Evolutionary conservation across 2,329 filamentous ascomycete genomes (phyloP), one percentile per base, ranked within the genome.

Genomic region (Onygenales sp.): DNA sequence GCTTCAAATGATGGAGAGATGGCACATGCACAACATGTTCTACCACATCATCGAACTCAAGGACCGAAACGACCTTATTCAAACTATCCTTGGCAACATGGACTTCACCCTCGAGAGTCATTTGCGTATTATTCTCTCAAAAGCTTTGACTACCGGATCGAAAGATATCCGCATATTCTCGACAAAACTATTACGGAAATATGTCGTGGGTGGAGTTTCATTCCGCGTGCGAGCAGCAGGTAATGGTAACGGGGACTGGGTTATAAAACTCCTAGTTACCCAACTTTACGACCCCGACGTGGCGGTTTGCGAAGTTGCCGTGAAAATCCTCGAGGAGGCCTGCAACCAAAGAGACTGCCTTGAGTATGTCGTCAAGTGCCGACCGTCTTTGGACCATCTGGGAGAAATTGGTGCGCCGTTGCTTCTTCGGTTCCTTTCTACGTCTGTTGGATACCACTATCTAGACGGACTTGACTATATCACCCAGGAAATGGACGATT

Each of bases 1-100:
- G 0, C 78, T 97, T 27, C 83, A 86, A 57, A 92, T 98, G 73
- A 81, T 98, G 65, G 92, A 97, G 67, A 79, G 89, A 62, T 97
- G 93, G 92, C 89, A 90, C 62, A 94, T 98, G 79, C 91, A 96
- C 72, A 97, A 97, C 70, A 98, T 98, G 89, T 94, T 97, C 78
- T 98, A 98, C 67, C 93, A 97, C 69, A 95, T 98, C 57, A 81
- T 96, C 54, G 92, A 97, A 64, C 77, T 95, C 44, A 89, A 87
- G 62, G 87, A 93, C 68, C 86, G 93, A 2, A 89, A 92, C 45
- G 93, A 98, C 67, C 76, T 98, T 55, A 89, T 97, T 66, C 89
- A 91, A 66, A 79, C 92, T 8, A 79, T 98, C 35, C 78, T 98
- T 7, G 85, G 87, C 48, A 93, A 91, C 63, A 91, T 98, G 70